A percentile compares a stretch with the other conserved stretches of the same genome.
These are phyloP conservation scores for Talaromyces adpressus DNA, from an alignment of 495 filamentous ascomycete genomes.

Conservation along the genomic window DNA sequence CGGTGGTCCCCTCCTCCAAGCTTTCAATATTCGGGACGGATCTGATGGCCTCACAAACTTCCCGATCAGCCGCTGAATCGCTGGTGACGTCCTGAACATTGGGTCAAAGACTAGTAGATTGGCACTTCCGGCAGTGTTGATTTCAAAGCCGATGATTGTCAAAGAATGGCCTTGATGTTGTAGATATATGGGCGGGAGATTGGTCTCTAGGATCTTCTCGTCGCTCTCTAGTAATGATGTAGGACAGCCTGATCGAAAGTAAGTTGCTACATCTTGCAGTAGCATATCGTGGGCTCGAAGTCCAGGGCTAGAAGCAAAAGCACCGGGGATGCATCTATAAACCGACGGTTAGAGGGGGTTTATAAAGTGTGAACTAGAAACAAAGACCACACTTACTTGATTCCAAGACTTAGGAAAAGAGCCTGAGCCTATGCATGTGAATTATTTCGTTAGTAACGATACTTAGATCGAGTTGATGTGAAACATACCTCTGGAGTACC, in stretches of 20 bases:
- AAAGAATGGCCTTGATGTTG: constrained; percentile 87
- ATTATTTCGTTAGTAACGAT: background rate
- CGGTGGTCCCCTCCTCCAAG: constrained; percentile 59
- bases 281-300: constrained; percentile 48
- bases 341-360: background rate
- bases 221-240: constrained; percentile 18
- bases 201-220: constrained; percentile 57
- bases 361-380: constrained; percentile 8
- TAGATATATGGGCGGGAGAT: constrained; percentile 79
- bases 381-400: constrained; percentile 43
- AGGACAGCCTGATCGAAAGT: constrained; percentile 54
- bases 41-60: constrained; percentile 32
- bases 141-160: constrained; percentile 85
- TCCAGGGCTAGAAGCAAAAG: constrained; percentile 32
- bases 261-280: constrained; percentile 60
- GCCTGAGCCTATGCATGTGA: constrained; percentile 61
- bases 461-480: background rate
- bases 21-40: constrained; percentile 53
- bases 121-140: constrained; percentile 51
- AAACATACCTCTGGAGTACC: constrained; percentile 77
- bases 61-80: constrained; percentile 50
- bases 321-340: constrained; percentile 45
- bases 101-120: constrained; percentile 88
- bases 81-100: constrained; percentile 64
- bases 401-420: constrained; percentile 61